phyloP scores from a whole-genome alignment of 148 eudicot genomes.

The Camellia granthamiana region DNA sequence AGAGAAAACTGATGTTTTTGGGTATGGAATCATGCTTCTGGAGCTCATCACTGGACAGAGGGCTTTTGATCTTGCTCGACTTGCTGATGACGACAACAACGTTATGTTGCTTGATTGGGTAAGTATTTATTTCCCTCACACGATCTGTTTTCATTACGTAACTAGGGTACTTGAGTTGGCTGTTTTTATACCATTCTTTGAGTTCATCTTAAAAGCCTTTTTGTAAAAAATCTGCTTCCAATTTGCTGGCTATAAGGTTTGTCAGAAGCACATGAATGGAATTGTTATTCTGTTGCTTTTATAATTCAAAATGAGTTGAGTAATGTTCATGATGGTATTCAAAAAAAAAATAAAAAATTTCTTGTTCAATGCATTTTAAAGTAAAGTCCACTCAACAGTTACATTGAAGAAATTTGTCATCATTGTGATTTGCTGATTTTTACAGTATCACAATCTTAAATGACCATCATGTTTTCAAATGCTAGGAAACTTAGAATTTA shows the following conservation, averaged over 20 bases:
- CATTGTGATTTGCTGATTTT: neutral
- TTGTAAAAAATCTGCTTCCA: neutral
- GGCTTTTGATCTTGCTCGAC: constrained; percentile 68
- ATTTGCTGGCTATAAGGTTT: too few species aligned
- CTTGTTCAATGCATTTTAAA: neutral
- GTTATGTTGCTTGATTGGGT: constrained; percentile 73
- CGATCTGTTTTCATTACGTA: neutral
- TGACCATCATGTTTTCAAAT: neutral
- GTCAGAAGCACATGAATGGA: neutral
- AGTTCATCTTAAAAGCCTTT: neutral
- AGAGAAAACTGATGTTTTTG: constrained; percentile 64
- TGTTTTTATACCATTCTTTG: neutral
- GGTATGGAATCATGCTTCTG: constrained; percentile 68
- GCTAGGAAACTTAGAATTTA: neutral
- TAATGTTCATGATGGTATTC: neutral
- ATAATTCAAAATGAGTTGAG: neutral
- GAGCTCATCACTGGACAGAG: constrained; percentile 68
- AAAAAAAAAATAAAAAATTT: neutral
- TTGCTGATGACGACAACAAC: constrained; percentile 55
- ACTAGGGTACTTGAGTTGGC: neutral
- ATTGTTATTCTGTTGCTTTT: neutral
- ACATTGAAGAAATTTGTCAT: neutral
- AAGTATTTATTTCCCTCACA: constrained; percentile 16
- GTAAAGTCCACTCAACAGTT: neutral
- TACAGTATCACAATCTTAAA: neutral